Base-by-base conservation (phyloP, 352 stramenopile genomes). In the Phytophthora uliginosa region DNA sequence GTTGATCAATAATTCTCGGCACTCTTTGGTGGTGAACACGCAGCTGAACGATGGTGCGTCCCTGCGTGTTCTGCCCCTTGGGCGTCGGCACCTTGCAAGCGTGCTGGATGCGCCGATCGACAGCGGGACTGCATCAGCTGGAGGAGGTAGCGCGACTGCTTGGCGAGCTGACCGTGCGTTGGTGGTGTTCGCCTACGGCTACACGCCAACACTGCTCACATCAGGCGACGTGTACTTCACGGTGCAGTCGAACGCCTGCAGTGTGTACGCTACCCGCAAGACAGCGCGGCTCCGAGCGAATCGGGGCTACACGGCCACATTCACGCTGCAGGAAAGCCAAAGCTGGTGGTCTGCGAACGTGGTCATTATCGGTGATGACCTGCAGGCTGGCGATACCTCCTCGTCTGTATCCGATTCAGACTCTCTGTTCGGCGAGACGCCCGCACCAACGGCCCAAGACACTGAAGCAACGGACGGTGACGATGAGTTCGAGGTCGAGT, bases 181-280 rank as follows among this genome's bases (percentile, higher is more conserved):
- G 26, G 82, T 96, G 31, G 75, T 95, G 22, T 95, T 96, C 68
- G 90, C 88, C 10, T 96, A 88, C 66, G 90, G 90, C 22, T 96
- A 96, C 77, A 96, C 89, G 10, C 90, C 90, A 34, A 95, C 90
- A 34, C 62, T 95, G 28, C 71, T 96, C 34, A 95, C 90, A 33
- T 93, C 87, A 15, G 88, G 90, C 9, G 89, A 96, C 31, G 86
- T 96, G 13, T 94, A 94, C 66, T 93, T 96, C 40, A 92, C 83
- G 2, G 78, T 95, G 17, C 85, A 92, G 58, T 95, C 85, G 22
- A 96, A 95, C 59, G 90, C 88, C 5, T 96, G 89, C 73, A 93
- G 89, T 51, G 76, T 95, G 57, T 94, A 88, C 48, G 78, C 88
- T n/a, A 94, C 88, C 17, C 86, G 90, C 28, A 93, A 94, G 72